phyloP scores from a whole-genome alignment of 352 stramenopile species.

The Paralagenidium karlingii region DNA sequence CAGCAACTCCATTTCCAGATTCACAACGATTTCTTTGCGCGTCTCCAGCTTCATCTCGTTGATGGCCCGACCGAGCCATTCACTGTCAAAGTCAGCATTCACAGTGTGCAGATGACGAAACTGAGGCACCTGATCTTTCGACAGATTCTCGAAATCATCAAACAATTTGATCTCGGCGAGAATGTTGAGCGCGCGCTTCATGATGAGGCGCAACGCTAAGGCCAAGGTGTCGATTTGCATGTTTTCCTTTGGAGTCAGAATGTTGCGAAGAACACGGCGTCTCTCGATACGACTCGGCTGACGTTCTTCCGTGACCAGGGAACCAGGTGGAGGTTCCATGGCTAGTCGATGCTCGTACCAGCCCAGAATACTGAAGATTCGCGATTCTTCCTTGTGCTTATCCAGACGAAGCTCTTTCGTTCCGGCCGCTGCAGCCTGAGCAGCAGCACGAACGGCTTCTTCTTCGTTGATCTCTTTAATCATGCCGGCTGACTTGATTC shows the following conservation, averaged over 20 bases:
- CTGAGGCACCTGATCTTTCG: conserved; percentile 24
- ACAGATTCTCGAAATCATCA: conserved; percentile 40
- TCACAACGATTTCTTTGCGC: conserved; percentile 38
- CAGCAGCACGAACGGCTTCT: conserved; percentile 1
- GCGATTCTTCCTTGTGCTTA: conserved; percentile 4
- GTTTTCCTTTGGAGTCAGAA: conserved; percentile 44
- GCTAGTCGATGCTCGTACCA: conserved; percentile 19
- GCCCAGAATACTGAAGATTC: conserved; percentile 11
- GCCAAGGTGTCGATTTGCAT: conserved; percentile 48
- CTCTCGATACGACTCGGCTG: conserved; percentile 24
- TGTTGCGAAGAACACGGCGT: conserved; percentile 27
- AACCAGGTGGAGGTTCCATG: conserved; percentile 2
- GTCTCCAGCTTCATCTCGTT: conserved; percentile 37
- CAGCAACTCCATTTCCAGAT: conserved; percentile 52
- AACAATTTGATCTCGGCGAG: conserved; percentile 42
- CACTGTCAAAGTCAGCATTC: conserved; percentile 24
- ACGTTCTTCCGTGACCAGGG: conserved; percentile 3
- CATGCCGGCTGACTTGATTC: conserved; percentile 12
- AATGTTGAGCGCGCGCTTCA: conserved; percentile 39
- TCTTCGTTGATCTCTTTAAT: conserved; percentile 1
- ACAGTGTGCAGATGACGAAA: conserved; percentile 38
- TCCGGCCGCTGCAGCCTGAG: neutral
- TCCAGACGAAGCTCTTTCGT: no score
- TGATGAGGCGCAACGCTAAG: conserved; percentile 25
- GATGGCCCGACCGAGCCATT: conserved; percentile 37